phyloP scores from a whole-genome alignment of 768 basidiomycete species.

The Hypholoma sublateritium region DNA sequence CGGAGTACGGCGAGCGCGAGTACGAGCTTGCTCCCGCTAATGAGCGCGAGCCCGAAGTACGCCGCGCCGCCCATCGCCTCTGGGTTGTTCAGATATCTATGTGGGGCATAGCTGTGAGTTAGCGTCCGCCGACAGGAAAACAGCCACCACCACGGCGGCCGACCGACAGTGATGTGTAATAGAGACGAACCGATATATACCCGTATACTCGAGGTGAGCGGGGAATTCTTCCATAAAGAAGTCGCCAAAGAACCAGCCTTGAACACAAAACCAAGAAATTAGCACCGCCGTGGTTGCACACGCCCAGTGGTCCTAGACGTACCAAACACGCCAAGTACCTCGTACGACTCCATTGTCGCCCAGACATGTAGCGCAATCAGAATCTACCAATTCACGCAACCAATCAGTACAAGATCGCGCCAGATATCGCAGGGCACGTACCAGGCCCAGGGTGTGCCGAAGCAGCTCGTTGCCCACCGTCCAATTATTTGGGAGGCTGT shows the following conservation, averaged over 20 bases:
- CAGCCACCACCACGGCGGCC: neutral
- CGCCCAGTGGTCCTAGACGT: constrained; percentile 15
- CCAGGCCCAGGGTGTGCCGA: constrained; percentile 84
- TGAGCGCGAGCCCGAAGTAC: constrained; percentile 90
- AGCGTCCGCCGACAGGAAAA: no score
- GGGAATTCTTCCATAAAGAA: constrained; percentile 97
- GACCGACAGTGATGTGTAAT: no score
- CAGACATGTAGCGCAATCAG: constrained; percentile 88
- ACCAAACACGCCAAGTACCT: constrained; percentile 94
- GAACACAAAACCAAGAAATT: neutral
- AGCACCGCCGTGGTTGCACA: neutral
- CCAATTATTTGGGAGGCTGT: constrained; percentile 82
- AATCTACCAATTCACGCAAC: constrained; percentile 44
- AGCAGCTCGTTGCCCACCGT: constrained; percentile 83
- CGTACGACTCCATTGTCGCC: constrained; percentile 87
- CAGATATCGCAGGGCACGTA: constrained; percentile 39
- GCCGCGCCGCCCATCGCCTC: constrained; percentile 95
- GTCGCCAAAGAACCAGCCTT: constrained; percentile 98
- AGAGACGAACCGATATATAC: constrained; percentile 79
- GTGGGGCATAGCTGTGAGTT: neutral
- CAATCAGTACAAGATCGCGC: neutral
- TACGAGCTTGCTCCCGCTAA: constrained; percentile 93
- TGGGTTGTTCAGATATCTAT: constrained; percentile 89
- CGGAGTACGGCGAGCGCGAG: constrained; percentile 81
- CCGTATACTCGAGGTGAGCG: constrained; percentile 87